These are phyloP conservation scores for Tricladium varicosporioides DNA, from an alignment of 2,329 filamentous ascomycete genomes.

Conservation along the genomic window DNA sequence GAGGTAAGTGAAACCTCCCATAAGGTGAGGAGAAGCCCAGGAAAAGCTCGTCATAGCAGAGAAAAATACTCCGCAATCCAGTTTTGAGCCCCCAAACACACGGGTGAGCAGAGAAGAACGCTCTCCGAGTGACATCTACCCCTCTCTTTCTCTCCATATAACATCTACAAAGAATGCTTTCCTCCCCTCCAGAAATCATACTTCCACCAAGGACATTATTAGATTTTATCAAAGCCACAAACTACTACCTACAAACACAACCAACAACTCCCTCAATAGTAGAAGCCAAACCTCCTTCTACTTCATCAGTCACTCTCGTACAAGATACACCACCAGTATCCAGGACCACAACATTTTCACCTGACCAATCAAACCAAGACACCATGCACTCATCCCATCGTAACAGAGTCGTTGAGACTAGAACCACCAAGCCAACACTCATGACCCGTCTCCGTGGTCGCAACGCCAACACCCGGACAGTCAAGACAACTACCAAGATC, in stretches of 20 bases:
- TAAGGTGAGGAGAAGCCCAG: background rate
- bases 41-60: background rate
- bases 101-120: background rate
- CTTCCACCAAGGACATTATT: conserved; percentile 19
- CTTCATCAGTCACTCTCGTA: conserved; percentile 8
- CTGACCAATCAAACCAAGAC: conserved; percentile 9
- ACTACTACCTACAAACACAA: conserved; percentile 1
- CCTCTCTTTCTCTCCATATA: conserved; percentile 12
- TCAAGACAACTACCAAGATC: conserved; percentile 30
- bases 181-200: background rate
- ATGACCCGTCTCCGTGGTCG: conserved; percentile 52
- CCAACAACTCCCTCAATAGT: conserved; percentile 7
- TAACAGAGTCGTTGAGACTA: conserved; percentile 32
- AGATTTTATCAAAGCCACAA: conserved; percentile 15
- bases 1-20: background rate
- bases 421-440: conserved; percentile 47
- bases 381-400: conserved; percentile 31
- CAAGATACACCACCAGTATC: background rate
- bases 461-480: conserved; percentile 32
- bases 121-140: background rate
- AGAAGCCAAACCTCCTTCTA: background rate
- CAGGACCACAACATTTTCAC: background rate
- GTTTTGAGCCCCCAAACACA: background rate
- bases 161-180: background rate
- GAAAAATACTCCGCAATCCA: background rate